Conservation (phyloP, 179 eudicot genomes). For the Heliamphora pulchella region DNA sequence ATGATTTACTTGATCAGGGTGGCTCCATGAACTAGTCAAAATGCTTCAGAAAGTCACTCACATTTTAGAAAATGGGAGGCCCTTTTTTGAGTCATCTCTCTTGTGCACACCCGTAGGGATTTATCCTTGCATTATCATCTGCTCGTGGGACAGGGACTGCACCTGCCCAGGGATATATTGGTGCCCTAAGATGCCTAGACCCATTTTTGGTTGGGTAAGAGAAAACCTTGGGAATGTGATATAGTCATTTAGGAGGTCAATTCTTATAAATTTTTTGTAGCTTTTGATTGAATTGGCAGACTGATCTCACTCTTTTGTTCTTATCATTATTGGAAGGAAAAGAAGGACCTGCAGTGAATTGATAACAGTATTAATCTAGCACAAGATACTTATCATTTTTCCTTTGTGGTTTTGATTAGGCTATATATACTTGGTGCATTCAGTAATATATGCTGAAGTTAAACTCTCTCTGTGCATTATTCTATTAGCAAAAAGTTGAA, state of each 20-base stretch:
- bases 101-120: background rate
- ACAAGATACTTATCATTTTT: background rate
- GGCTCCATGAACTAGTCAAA: slow-evolving; percentile 7
- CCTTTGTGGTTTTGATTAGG: background rate
- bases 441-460: background rate
- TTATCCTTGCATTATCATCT: background rate
- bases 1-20: background rate
- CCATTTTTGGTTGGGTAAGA: background rate
- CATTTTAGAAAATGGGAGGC: background rate
- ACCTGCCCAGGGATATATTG: background rate
- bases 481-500: background rate
- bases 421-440: background rate
- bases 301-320: background rate
- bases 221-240: background rate
- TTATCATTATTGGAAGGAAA: background rate
- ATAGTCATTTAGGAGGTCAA: background rate
- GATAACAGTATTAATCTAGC: too few species aligned
- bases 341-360: background rate
- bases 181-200: background rate
- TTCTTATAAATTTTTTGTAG: background rate
- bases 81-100: background rate
- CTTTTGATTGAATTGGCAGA: background rate
- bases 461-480: background rate
- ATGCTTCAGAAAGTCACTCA: background rate
- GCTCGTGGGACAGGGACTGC: background rate